Evolutionary conservation across 2,329 filamentous ascomycete species (phyloP).

Genomic region (Annulohypoxylon truncatum): DNA sequence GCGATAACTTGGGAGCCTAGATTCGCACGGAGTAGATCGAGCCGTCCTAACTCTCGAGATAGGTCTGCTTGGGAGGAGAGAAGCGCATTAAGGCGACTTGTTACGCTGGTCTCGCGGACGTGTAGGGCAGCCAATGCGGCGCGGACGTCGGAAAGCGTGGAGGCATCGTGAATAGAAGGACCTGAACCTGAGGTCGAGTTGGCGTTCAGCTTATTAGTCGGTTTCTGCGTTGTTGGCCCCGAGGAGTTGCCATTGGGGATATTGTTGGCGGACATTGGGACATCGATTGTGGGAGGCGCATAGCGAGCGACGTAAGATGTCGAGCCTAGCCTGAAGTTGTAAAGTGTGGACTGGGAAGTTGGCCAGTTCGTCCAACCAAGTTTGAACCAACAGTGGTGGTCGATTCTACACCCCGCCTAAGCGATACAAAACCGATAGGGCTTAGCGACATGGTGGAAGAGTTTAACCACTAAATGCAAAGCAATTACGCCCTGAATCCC

Average conservation of each 20-base stretch:
- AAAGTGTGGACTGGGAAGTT: constrained; percentile 22
- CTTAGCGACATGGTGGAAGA: constrained; percentile 8
- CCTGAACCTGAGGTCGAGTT: constrained; percentile 40
- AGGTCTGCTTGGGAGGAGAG: constrained; percentile 87
- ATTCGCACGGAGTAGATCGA: constrained; percentile 90
- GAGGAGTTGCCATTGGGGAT: constrained; percentile 51
- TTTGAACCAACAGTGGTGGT: constrained; percentile 3
- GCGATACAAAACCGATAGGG: constrained; percentile 21
- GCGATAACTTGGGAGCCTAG: constrained; percentile 88
- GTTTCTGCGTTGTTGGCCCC: constrained; percentile 42
- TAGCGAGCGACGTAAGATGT: constrained; percentile 50
- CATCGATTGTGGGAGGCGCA: constrained; percentile 48
- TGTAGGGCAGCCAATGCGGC: constrained; percentile 80
- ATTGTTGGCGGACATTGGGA: constrained; percentile 52
- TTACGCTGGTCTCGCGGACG: constrained; percentile 78
- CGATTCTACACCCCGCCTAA: constrained; percentile 18
- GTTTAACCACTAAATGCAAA: constrained; percentile 6
- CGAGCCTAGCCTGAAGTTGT: constrained; percentile 40
- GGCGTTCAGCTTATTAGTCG: constrained; percentile 46
- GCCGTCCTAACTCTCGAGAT: constrained; percentile 83
- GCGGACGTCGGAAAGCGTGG: constrained; percentile 82
- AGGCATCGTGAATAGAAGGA: constrained; percentile 72
- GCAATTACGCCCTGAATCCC: neutral
- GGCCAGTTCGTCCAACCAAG: constrained; percentile 10
- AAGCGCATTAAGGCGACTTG: constrained; percentile 78